These are phyloP conservation scores for Daldinia loculata DNA, from an alignment of 495 filamentous ascomycete species.

Conservation along the genomic window DNA sequence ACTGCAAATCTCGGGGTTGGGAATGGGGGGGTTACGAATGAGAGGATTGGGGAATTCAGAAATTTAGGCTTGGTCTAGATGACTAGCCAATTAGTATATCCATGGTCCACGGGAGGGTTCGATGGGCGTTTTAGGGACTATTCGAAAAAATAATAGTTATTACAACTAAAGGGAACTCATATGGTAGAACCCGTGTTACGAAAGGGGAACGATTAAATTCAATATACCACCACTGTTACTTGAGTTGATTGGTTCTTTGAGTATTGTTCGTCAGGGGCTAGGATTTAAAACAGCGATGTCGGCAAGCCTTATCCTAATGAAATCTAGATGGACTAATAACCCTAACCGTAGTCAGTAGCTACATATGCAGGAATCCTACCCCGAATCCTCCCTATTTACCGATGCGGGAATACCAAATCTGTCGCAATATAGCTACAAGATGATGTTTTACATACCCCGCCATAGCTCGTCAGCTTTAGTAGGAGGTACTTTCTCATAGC, in stretches of 20 bases:
- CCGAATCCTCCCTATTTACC: conserved; percentile 16
- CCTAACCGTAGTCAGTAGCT: not conserved
- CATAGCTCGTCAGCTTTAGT: conserved; percentile 13
- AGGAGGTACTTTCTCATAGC: not conserved
- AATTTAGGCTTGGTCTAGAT: conserved; percentile 44
- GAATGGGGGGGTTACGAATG: conserved; percentile 16
- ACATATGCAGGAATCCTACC: not conserved
- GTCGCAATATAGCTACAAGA: conserved; percentile 28
- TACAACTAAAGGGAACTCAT: conserved; percentile 9
- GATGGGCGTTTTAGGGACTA: conserved; percentile 20
- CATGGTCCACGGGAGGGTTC: not conserved
- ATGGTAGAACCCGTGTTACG: conserved; percentile 19
- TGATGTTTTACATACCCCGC: conserved; percentile 40
- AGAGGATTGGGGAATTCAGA: conserved; percentile 13
- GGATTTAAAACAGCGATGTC: conserved; percentile 18
- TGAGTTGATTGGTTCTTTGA: not conserved
- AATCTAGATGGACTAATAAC: conserved; percentile 6
- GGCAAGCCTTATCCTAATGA: conserved; percentile 16
- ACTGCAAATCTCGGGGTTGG: conserved; percentile 4
- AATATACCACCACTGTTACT: conserved; percentile 28
- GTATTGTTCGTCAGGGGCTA: not conserved
- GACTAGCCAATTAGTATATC: conserved; percentile 30
- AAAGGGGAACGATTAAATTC: conserved; percentile 31
- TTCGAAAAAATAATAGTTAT: conserved; percentile 35
- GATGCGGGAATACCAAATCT: conserved; percentile 14